A percentile compares a stretch with the other conserved stretches of the same genome.
Evolutionary conservation across 2,329 filamentous ascomycete genomes (phyloP).

Genomic region (Alternaria atra): DNA sequence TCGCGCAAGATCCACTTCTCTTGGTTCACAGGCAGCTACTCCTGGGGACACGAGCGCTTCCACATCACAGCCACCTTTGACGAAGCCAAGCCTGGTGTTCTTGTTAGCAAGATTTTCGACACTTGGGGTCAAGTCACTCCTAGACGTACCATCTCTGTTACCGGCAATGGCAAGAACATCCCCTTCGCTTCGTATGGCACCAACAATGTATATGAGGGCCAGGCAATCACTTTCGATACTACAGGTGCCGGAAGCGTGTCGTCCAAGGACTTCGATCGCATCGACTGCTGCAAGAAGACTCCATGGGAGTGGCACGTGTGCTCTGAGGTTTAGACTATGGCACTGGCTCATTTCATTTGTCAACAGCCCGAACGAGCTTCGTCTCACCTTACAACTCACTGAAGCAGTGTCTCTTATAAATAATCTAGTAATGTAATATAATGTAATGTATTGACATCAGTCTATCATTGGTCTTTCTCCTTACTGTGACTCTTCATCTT

Average conservation of each 20-base stretch:
- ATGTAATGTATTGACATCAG: not conserved
- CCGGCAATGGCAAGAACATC: not conserved
- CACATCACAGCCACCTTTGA: not conserved
- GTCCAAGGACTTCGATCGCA: not conserved
- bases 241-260: not conserved
- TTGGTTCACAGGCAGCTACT: not conserved
- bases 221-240: not conserved
- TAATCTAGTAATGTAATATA: not conserved
- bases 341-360: not conserved
- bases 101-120: not conserved
- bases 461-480: not conserved
- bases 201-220: not conserved
- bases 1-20: not conserved
- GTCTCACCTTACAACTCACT: not conserved
- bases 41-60: not conserved
- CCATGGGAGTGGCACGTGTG: not conserved
- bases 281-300: not conserved
- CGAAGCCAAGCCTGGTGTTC: not conserved
- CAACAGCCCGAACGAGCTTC: not conserved
- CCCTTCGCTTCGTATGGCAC: not conserved
- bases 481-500: accelerated
- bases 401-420: not conserved
- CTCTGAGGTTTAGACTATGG: not conserved
- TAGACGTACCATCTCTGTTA: not conserved
- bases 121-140: not conserved